phyloP scores from a whole-genome alignment of 306 rosid species.

The Trifolium dubium region DNA sequence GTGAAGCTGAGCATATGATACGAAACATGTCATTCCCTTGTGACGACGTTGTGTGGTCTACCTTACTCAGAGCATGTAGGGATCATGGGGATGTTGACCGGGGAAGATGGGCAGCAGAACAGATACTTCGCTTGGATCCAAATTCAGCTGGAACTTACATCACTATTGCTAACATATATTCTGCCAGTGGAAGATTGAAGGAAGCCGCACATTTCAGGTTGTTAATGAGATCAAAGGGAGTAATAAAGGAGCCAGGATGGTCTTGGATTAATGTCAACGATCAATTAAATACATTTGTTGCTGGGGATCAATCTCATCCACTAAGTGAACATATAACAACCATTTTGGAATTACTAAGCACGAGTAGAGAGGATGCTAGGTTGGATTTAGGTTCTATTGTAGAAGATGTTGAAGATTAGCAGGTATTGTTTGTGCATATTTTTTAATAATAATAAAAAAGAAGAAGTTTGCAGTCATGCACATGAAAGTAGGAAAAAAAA shows the following conservation, averaged over 20 bases:
- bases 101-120: slow-evolving; percentile 69
- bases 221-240: slow-evolving; percentile 75
- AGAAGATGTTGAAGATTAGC: slow-evolving; percentile 50
- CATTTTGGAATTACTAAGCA: slow-evolving; percentile 58
- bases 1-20: slow-evolving; percentile 70
- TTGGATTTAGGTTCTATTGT: slow-evolving; percentile 45
- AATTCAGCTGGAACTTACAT: slow-evolving; percentile 73
- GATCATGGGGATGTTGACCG: slow-evolving; percentile 65
- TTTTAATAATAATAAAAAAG: background rate
- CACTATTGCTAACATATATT: slow-evolving; percentile 73
- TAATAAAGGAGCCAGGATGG: slow-evolving; percentile 88
- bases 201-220: slow-evolving; percentile 71
- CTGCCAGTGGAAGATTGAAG: slow-evolving; percentile 72
- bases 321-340: slow-evolving; percentile 56
- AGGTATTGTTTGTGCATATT: background rate
- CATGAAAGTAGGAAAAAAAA: background rate
- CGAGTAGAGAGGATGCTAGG: slow-evolving; percentile 43
- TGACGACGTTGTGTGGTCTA: slow-evolving; percentile 88
- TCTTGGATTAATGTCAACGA: slow-evolving; percentile 71
- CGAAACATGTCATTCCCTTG: slow-evolving; percentile 56
- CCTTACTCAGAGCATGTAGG: slow-evolving; percentile 77
- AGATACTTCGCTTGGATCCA: slow-evolving; percentile 64
- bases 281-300: slow-evolving; percentile 59
- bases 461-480: background rate
- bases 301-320: slow-evolving; percentile 68